Percentiles rank a stretch among this genome's conserved stretches.
These are phyloP conservation scores for Ambrosia artemisiifolia DNA, from an alignment of 129 eudicot species.

Conservation along the genomic window DNA sequence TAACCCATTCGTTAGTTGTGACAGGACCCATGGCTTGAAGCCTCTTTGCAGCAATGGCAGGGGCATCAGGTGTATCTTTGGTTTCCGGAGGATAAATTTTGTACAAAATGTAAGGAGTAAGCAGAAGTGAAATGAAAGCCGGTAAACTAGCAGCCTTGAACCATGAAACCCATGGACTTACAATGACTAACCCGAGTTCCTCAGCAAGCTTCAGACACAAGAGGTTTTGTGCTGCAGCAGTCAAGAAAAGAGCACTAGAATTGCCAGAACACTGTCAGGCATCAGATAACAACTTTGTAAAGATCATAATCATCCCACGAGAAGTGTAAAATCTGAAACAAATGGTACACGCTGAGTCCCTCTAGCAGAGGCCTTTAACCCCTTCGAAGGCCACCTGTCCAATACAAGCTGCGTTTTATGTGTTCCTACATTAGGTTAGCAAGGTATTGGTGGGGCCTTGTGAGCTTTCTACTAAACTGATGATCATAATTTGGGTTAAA, in stretches of 20 bases:
- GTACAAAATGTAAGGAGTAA: slow-evolving; percentile 75
- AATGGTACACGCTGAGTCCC: too few species aligned
- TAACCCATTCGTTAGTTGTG: slow-evolving; percentile 81
- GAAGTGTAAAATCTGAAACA: not conserved
- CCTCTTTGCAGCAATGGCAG: slow-evolving; percentile 81
- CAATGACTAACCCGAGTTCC: slow-evolving; percentile 77
- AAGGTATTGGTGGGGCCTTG: too few species aligned
- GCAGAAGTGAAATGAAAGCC: slow-evolving; percentile 64
- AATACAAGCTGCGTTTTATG: too few species aligned
- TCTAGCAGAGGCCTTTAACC: too few species aligned
- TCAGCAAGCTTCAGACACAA: slow-evolving; percentile 89
- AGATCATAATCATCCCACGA: slow-evolving; percentile 8
- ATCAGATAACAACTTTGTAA: slow-evolving; percentile 25
- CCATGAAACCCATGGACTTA: slow-evolving; percentile 88
- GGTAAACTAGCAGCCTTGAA: slow-evolving; percentile 89
- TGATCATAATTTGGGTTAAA: not conserved
- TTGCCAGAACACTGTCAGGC: slow-evolving; percentile 74
- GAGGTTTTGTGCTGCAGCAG: slow-evolving; percentile 98
- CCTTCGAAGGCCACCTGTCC: too few species aligned
- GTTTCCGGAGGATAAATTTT: slow-evolving; percentile 90
- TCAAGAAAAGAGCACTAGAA: slow-evolving; percentile 99
- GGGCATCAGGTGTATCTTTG: slow-evolving; percentile 98
- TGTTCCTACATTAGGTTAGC: too few species aligned
- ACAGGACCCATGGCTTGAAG: slow-evolving; percentile 86
- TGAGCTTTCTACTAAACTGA: not conserved